Base-by-base conservation (phyloP, 2,329 filamentous ascomycete species). In the Mycosphaerella sp. region DNA sequence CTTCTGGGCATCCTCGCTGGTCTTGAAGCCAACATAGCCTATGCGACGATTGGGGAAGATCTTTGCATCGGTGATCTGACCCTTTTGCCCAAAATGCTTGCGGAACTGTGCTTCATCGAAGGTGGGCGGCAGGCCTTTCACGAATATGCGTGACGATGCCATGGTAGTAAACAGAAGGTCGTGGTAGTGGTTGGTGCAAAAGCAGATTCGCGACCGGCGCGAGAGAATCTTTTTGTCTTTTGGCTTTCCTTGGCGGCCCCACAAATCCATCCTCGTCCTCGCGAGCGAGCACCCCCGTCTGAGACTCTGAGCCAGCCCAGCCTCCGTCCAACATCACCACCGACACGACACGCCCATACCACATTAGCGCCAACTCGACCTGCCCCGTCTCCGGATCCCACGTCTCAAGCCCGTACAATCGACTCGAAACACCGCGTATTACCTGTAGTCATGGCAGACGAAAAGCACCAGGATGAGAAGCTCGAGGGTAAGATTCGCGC, bases 1-100 rank as follows among this genome's bases (percentile, higher is more conserved):
- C 65, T 84, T 81, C 51, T 80, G 76, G 50, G 93, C 93, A 67
- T 88, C 85, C 56, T 91, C 82, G 12, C 86, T 75, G 45, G 81
- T 87, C 72, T 87, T 90, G 77, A 91, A 97, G 57, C 93, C 93
- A 54, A 98, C 82, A 77, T 95, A 98, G 62, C 90, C 93, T 70
- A 98, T 96, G 61, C 90, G 82, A 64, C 93, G 82, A 65, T 89
- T 84, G 5, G 88, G 81, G 66, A 97, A 87, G 67, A 96, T 80
- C 78, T 95, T 95, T 63, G 89, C 81, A 73, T 98, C 93, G 47
- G 91, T 97, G 66, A 96, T 81, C 57, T 86, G 76, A 56, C 84
- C 85, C 62, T 81, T 79, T 25, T 62, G 58, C 54, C 86, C 81
- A 71, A 98, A 98, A 73, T 97, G 90, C 67, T 87, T 89, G 67